A percentile compares a stretch with the other conserved stretches of the same genome.
Evolutionary conservation across 2,329 filamentous ascomycete species (phyloP).

Genomic region (Aspergillus puulaauensis): DNA sequence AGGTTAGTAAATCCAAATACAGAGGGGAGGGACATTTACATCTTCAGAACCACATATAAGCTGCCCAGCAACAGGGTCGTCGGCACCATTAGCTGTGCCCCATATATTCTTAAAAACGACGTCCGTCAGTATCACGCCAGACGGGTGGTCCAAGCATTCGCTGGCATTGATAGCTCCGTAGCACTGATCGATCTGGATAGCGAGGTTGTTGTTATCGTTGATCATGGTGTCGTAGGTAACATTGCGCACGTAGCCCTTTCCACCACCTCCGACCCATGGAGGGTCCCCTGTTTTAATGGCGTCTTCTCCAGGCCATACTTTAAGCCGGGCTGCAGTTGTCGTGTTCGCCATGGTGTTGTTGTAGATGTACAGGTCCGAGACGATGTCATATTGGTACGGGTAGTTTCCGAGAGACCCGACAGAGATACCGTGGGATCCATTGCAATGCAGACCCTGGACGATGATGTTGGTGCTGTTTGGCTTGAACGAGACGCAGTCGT

Average conservation of each 20-base stretch:
- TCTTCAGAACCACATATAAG: conserved; percentile 1
- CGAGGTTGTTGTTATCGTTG: conserved; percentile 58
- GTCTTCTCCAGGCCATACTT: conserved; percentile 66
- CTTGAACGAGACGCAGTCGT: conserved; percentile 74
- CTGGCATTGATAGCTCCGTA: neutral
- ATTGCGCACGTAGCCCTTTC: conserved; percentile 61
- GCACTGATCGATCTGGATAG: conserved; percentile 1
- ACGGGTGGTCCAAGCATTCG: neutral
- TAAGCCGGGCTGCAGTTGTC: conserved; percentile 68
- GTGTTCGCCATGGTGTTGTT: conserved; percentile 54
- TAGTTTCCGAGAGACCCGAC: conserved; percentile 72
- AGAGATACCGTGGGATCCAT: conserved; percentile 70
- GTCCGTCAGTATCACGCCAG: neutral
- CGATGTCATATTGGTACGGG: conserved; percentile 61
- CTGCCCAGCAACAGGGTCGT: neutral
- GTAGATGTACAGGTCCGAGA: conserved; percentile 67
- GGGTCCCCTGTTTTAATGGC: conserved; percentile 60
- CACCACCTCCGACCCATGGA: conserved; percentile 59
- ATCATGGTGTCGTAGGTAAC: conserved; percentile 65
- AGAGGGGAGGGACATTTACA: neutral
- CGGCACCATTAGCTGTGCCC: neutral
- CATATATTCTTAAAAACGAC: conserved; percentile 1
- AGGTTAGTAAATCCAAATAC: neutral
- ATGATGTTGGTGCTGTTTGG: conserved; percentile 69
- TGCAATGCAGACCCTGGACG: conserved; percentile 66